A percentile compares a stretch with the other conserved stretches of the same genome.
These are phyloP conservation scores for Zoysia japonica DNA, from an alignment of 176 grass and related monocot species.

Conservation along the genomic window DNA sequence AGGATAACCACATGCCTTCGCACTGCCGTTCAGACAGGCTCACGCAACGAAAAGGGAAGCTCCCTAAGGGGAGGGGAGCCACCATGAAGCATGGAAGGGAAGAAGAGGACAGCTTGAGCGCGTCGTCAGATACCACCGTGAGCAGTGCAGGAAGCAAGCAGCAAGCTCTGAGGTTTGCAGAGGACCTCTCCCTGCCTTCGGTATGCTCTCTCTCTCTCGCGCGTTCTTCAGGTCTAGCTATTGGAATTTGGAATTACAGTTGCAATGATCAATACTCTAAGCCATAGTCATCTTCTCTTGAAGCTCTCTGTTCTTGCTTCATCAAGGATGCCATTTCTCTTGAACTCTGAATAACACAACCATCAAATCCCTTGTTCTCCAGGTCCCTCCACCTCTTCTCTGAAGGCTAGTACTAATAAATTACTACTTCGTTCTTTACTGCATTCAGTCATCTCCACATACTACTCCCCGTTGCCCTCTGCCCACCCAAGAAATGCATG, in stretches of 20 bases:
- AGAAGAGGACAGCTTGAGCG: conserved; percentile 34
- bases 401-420: background rate
- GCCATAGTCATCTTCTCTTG: background rate
- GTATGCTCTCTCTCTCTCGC: conserved; percentile 25
- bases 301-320: background rate
- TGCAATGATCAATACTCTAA: background rate
- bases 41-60: conserved; percentile 21
- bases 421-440: background rate
- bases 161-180: conserved; percentile 66
- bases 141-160: conserved; percentile 45
- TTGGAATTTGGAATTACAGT: background rate
- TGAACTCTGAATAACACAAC: background rate
- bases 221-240: background rate
- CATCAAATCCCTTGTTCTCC: background rate
- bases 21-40: conserved; percentile 17
- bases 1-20: conserved; percentile 37
- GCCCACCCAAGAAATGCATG: conserved; percentile 8
- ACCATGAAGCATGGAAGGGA: conserved; percentile 41
- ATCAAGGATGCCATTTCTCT: background rate
- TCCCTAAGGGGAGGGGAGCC: background rate
- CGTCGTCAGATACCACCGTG: conserved; percentile 44
- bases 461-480: conserved; percentile 3
- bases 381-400: too few species aligned
- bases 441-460: conserved; percentile 23
- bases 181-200: conserved; percentile 83